phyloP scores from a whole-genome alignment of 129 eudicot species.

The Helichrysum umbraculigerum region DNA sequence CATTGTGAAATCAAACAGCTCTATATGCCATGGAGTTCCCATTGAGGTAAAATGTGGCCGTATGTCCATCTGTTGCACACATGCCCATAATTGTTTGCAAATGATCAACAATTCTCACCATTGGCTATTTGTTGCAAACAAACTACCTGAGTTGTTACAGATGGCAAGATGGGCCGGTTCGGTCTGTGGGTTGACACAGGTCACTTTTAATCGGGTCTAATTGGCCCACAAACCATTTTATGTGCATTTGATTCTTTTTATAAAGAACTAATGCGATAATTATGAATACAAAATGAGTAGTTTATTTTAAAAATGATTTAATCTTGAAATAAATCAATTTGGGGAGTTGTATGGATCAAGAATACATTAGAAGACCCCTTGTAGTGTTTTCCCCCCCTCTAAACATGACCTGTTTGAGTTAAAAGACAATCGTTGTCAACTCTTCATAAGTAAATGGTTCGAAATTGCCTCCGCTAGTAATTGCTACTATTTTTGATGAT shows the following conservation, averaged over 20 bases:
- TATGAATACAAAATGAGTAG: background rate
- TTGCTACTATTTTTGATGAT: no score
- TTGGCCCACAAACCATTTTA: background rate
- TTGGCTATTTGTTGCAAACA: no score
- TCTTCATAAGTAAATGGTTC: background rate
- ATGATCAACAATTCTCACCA: no score
- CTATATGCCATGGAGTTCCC: conserved; percentile 46
- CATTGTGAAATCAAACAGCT: conserved; percentile 40
- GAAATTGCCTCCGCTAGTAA: no score
- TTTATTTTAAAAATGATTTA: no score
- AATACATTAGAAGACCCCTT: background rate
- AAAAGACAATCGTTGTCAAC: background rate
- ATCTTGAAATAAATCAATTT: background rate
- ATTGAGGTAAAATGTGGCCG: conserved; percentile 57
- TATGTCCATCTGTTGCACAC: conserved; percentile 5
- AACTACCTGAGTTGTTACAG: background rate
- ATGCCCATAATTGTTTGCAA: background rate
- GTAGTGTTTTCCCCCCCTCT: background rate
- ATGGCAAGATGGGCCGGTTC: background rate
- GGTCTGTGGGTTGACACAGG: background rate
- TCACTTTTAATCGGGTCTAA: background rate
- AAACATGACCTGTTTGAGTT: background rate
- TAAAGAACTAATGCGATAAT: background rate
- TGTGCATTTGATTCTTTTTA: background rate
- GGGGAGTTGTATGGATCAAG: no score